phyloP scores from a whole-genome alignment of 2,329 filamentous ascomycete genomes.

The Beauveria australis region DNA sequence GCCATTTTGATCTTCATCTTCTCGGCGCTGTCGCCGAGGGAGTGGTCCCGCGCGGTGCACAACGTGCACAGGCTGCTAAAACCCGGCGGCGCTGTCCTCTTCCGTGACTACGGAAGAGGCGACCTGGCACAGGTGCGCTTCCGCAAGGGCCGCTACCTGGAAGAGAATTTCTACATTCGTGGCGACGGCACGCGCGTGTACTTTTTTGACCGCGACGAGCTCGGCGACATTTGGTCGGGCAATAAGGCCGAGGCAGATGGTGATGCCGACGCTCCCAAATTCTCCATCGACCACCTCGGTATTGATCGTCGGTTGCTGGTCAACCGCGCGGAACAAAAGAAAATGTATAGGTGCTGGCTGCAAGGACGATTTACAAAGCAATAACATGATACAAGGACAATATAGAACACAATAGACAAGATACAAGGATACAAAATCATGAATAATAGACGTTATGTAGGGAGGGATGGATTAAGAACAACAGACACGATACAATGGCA shows the following conservation, averaged over 20 bases:
- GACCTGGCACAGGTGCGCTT: slow-evolving; percentile 95
- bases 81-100: slow-evolving; percentile 86
- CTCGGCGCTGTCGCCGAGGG: slow-evolving; percentile 74
- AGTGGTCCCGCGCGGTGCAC: slow-evolving; percentile 74
- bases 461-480: no score
- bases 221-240: slow-evolving; percentile 69
- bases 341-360: slow-evolving; percentile 98
- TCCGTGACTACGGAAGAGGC: slow-evolving; percentile 92
- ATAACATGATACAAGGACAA: slow-evolving; percentile 23
- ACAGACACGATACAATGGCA: no score
- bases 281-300: slow-evolving; percentile 71
- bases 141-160: slow-evolving; percentile 87
- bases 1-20: slow-evolving; percentile 97
- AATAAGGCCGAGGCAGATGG: slow-evolving; percentile 20
- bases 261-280: slow-evolving; percentile 29
- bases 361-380: slow-evolving; percentile 73
- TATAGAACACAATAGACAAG: neutral
- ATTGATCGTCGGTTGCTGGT: slow-evolving; percentile 85
- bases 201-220: slow-evolving; percentile 86
- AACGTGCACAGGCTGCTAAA: slow-evolving; percentile 82
- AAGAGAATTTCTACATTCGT: slow-evolving; percentile 94
- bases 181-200: slow-evolving; percentile 95
- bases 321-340: slow-evolving; percentile 80
- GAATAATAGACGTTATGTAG: no score
- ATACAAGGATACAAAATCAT: no score